Evolutionary conservation across 495 filamentous ascomycete genomes (phyloP), one percentile per base, ranked within the genome.

Genomic region (Talaromyces stipitatus): DNA sequence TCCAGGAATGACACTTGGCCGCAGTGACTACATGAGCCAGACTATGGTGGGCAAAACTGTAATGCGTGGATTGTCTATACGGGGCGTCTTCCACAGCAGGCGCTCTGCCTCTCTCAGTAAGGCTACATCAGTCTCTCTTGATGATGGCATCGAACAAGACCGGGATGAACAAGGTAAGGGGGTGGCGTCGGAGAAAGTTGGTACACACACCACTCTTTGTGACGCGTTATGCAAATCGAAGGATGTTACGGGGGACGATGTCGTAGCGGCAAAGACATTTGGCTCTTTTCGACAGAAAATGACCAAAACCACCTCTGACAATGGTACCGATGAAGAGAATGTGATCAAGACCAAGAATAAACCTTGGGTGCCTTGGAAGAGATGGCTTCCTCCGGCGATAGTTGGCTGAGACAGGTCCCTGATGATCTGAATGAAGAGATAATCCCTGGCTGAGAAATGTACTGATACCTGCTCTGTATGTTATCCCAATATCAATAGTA

Each of bases 21-120:
- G 81, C 61, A 79, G 84, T 45, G 91, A 78, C 30, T 73, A 6
- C 66, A 92, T 50, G 54, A 55, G 32, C 23, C 54, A 43, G 33
- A 46, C 32, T 0, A 28, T 55, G 38, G 33, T 55, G 23, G 29
- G 83, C 7, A 87, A 84, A 47, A 87, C 87, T 1, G 81, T 95
- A 64, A 94, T 94, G 79, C 82, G 90, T 41, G 91, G 89, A 64
- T 76, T 95, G 20, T 94, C 88, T 65, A 57, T 70, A 12, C 72
- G 64, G 33, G 53, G 64, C 4, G 64, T 62, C 5, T 68, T 72
- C 20, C 64, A 55, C 33, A 55, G 36, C 41, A 64, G 61, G 52
- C 70, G 69, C 27, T 71, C 72, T 4, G 71, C 57, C 41, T 75
- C 72, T 6, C 55, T 69, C 29, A 68, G 58, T 20, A 58, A 55